A percentile compares a stretch with the other conserved stretches of the same genome.
These are phyloP conservation scores for Kickxella alabastrina DNA, from an alignment of 192 early-diverging fungal genomes.

Conservation along the genomic window DNA sequence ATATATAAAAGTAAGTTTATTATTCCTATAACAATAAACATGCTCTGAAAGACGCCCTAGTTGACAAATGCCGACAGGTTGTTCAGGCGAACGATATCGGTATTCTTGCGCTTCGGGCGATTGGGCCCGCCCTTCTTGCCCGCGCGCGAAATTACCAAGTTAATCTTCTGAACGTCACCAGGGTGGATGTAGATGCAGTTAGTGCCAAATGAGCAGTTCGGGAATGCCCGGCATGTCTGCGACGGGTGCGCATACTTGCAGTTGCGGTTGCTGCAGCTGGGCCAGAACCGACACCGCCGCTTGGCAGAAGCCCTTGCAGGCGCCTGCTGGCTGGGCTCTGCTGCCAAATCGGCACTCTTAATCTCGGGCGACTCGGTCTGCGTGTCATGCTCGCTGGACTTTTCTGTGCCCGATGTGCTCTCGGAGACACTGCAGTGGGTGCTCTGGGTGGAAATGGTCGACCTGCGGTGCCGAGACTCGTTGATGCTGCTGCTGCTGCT, in stretches of 20 bases:
- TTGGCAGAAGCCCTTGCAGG: slow-evolving; percentile 4
- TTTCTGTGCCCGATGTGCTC: neutral
- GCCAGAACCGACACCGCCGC: slow-evolving; percentile 51
- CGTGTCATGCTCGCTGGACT: neutral
- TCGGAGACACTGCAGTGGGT: slow-evolving; percentile 8
- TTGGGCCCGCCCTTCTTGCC: neutral
- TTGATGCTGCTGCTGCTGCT: too few relatives aligned
- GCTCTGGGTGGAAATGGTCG: neutral
- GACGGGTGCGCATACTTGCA: slow-evolving; percentile 50
- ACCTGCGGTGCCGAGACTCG: neutral
- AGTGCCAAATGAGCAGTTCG: slow-evolving; percentile 29
- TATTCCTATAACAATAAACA: too few relatives aligned
- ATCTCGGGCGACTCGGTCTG: neutral
- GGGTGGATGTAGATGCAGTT: slow-evolving; percentile 47
- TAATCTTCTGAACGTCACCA: slow-evolving; percentile 35
- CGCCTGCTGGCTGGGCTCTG: neutral
- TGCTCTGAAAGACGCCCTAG: too few relatives aligned
- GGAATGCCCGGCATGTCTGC: slow-evolving; percentile 21
- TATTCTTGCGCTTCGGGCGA: slow-evolving; percentile 30
- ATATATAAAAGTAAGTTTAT: slow-evolving; percentile 1
- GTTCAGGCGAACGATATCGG: slow-evolving; percentile 38
- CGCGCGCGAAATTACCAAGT: slow-evolving; percentile 24
- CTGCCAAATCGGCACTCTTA: neutral
- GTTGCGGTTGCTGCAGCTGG: slow-evolving; percentile 44
- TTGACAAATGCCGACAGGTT: slow-evolving; percentile 26